A percentile compares a stretch with the other conserved stretches of the same genome.
Conservation (phyloP, 2,329 filamentous ascomycete species). For the Botryotinia globosa region DNA sequence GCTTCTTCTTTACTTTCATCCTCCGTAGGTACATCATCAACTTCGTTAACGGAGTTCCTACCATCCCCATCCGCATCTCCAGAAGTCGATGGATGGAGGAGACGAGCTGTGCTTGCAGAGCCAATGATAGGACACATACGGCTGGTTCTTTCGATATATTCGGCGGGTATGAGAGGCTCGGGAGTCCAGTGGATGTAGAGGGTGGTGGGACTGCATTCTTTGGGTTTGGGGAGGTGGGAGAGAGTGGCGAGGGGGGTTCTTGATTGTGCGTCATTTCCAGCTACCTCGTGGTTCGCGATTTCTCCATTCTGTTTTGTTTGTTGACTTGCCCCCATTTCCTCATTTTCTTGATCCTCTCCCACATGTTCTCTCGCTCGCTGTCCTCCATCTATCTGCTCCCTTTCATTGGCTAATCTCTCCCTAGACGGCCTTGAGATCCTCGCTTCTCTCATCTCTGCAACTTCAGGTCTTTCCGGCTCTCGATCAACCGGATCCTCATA, state of each 20-base stretch:
- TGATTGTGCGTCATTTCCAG: no score
- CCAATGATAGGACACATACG: fast-evolving
- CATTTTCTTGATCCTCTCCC: background rate
- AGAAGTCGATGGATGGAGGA: no score
- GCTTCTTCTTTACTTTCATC: no score
- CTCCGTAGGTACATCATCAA: background rate
- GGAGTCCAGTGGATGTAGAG: background rate
- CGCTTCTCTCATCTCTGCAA: no score
- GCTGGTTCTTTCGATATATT: background rate
- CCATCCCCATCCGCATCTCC: fast-evolving
- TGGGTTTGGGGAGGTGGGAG: fast-evolving
- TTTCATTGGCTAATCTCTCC: background rate
- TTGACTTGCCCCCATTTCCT: background rate
- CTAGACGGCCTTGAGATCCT: background rate
- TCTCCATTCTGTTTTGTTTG: background rate
- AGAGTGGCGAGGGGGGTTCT: background rate
- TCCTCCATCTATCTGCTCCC: fast-evolving
- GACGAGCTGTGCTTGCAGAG: background rate
- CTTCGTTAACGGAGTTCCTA: no score
- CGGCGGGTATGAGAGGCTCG: background rate
- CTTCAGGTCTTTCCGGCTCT: background rate
- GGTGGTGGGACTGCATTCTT: background rate
- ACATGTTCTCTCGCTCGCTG: background rate
- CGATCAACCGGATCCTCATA: background rate
- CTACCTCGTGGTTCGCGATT: no score